Base-by-base conservation (phyloP, 306 rosid species). In the Comarum palustre region DNA sequence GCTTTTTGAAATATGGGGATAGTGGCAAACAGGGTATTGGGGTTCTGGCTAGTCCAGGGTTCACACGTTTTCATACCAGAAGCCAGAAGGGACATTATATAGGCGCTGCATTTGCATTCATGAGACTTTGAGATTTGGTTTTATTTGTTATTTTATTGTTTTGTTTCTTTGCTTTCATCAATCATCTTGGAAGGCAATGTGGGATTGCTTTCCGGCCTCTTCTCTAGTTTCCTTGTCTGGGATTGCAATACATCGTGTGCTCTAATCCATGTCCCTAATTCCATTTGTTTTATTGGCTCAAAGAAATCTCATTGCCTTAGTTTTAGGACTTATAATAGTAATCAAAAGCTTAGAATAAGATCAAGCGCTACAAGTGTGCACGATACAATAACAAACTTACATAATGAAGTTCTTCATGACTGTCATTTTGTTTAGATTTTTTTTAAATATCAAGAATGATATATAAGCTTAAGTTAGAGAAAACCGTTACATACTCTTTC, bases 101-200 rank as follows among this genome's bases (percentile, higher is more conserved):
- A 11, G 61, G 6, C 11, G 61, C 61, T 59, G n/a, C 24, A 36
- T 8, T 38, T 38, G 27, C 45, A 19, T 48, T 20, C 14, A 5
- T 10, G 17, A 51, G 29, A 0, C 19, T 38, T 15, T 55, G 15
- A 36, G 51, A 24, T 71, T 32, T 71, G 38, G 50, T 45, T 66
- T 43, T 11, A 39, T 39, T 5, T 6, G 25, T 31, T n/a, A 31
- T 10, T 50, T 17, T 32, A 50, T 9, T 38, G 3, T 68, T 29
- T 19, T 24, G 12, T 41, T 7, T 32, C 75, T 2, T 72, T 72
- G 75, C 75, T 58, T 72, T 25, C 48, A 25, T 58, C 67, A 17
- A 58, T 58, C 55, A 57, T 25, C 31, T 22, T 25, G 42, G 42
- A 61, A 31, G 43, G 2, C 5, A 22, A 24, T 15, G 47, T 14